Evolutionary conservation across 116 monocot genomes (phyloP).

Genomic region (Trichopus zeylanicus): DNA sequence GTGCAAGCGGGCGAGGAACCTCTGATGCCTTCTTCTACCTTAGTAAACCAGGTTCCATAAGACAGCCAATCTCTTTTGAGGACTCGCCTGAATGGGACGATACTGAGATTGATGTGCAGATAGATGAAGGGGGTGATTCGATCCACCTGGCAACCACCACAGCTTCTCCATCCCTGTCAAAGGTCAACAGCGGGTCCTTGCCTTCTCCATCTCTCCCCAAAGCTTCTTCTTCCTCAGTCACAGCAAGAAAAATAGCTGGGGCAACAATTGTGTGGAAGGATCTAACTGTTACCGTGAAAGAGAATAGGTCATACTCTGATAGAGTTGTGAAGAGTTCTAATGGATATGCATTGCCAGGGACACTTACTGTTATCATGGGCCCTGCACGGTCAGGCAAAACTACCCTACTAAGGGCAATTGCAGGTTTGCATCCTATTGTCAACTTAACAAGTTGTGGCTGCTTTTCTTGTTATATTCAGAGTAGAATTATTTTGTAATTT

Average conservation of each 20-base stretch:
- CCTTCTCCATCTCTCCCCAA: slow-evolving; percentile 49
- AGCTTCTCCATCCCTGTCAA: slow-evolving; percentile 60
- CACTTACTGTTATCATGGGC: slow-evolving; percentile 96
- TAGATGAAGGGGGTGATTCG: slow-evolving; percentile 59
- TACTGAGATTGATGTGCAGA: slow-evolving; percentile 45
- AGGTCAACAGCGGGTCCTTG: slow-evolving; percentile 54
- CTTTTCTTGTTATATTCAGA: too few species aligned
- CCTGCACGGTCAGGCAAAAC: slow-evolving; percentile 97
- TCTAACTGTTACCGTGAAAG: slow-evolving; percentile 61
- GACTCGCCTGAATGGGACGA: slow-evolving; percentile 99
- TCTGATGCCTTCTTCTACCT: slow-evolving; percentile 62
- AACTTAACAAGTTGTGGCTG: too few species aligned
- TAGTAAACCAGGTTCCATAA: slow-evolving; percentile 54
- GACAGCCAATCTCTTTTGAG: slow-evolving; percentile 84
- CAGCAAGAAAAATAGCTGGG: slow-evolving; percentile 70
- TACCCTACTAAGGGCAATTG: slow-evolving; percentile 72
- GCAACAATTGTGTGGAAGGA: slow-evolving; percentile 92
- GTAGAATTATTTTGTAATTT: neutral
- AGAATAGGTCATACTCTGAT: slow-evolving; percentile 67
- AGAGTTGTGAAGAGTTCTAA: slow-evolving; percentile 81
- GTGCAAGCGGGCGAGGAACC: slow-evolving; percentile 48
- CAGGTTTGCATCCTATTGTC: slow-evolving; percentile 37
- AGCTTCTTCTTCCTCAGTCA: slow-evolving; percentile 32
- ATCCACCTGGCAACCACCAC: slow-evolving; percentile 54
- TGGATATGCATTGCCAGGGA: slow-evolving; percentile 93